Conservation (phyloP, 176 grass and related monocot species). For the Carex kokanica region DNA sequence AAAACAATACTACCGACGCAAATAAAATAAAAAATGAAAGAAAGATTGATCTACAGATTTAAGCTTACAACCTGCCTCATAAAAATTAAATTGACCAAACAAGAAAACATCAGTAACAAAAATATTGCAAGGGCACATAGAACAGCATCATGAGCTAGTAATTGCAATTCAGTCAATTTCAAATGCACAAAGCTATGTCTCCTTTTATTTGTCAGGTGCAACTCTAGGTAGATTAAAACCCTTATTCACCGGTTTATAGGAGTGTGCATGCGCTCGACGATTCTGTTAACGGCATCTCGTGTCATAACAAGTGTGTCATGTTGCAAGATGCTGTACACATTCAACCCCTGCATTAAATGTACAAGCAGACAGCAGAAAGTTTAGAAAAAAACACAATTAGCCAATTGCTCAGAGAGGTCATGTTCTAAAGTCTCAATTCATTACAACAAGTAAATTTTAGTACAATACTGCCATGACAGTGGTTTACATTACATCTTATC, state of each 20-base stretch:
- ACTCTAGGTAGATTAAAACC: neutral
- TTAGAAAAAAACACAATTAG: neutral
- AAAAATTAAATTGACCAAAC: neutral
- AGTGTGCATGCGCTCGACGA: conserved; percentile 72
- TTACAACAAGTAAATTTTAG: neutral
- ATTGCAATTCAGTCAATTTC: neutral
- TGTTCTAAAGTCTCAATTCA: neutral
- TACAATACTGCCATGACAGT: neutral
- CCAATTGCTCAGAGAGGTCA: neutral
- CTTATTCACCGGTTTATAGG: conserved; percentile 52
- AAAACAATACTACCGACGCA: neutral
- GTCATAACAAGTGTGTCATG: conserved; percentile 86
- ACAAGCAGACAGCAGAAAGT: conserved; percentile 3
- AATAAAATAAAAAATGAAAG: neutral
- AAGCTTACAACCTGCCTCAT: neutral
- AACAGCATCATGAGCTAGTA: neutral
- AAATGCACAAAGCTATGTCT: neutral
- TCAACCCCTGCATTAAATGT: conserved; percentile 56
- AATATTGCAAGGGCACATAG: neutral
- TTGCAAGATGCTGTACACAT: conserved; percentile 91
- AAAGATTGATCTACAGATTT: neutral
- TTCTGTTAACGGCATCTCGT: conserved; percentile 56
- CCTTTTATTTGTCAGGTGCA: conserved; percentile 7
- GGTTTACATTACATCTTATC: neutral
- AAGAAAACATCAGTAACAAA: neutral